Conservation (phyloP, 352 stramenopile species). For the Globisporangium megalacanthum region DNA sequence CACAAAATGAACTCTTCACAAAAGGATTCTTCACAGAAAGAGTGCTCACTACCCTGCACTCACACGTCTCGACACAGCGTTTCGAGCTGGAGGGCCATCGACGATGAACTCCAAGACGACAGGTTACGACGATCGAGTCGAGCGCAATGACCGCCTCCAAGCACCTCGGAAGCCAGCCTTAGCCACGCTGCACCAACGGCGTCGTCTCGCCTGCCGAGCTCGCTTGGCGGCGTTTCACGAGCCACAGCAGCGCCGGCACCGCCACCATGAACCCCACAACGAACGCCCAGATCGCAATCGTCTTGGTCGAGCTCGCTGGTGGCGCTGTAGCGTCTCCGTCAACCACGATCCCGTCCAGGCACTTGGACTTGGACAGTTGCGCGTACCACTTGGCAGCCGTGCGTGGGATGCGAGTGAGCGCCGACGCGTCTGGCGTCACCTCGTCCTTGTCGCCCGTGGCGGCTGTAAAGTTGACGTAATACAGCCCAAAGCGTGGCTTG, state of each 20-base stretch:
- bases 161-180: constrained; percentile 21
- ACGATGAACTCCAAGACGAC: no score
- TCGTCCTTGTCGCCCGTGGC: not conserved
- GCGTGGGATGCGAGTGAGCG: constrained; percentile 14
- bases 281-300: constrained; percentile 12
- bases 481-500: constrained; percentile 41
- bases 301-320: not conserved
- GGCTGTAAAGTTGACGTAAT: constrained; percentile 40
- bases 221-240: constrained; percentile 12
- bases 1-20: no score
- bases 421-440: not conserved
- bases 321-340: not conserved
- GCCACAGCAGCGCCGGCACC: constrained; percentile 14
- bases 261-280: constrained; percentile 15
- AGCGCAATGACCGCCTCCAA: constrained; percentile 80
- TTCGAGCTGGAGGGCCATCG: no score
- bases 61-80: no score
- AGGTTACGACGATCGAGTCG: constrained; percentile 42
- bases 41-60: no score
- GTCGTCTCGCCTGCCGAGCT: constrained; percentile 4
- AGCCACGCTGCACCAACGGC: constrained; percentile 1
- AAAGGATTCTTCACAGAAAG: no score
- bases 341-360: constrained; percentile 7
- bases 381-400: constrained; percentile 14
- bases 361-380: constrained; percentile 4